phyloP scores from a whole-genome alignment of 1,284 basidiomycete species.

The Tremellales sp. region DNA sequence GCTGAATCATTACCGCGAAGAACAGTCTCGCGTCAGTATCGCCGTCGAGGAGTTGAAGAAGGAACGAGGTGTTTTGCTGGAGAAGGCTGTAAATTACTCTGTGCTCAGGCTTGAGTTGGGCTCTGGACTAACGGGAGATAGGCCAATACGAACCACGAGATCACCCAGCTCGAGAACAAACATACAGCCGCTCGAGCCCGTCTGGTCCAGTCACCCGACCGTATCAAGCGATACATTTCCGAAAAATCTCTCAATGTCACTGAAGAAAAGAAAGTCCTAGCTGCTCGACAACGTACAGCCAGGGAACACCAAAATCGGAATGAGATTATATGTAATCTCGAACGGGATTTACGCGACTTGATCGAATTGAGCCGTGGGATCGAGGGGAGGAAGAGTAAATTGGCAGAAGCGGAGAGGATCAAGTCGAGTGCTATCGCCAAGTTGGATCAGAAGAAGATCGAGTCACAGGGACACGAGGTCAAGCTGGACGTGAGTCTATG shows the following conservation, averaged over 20 bases:
- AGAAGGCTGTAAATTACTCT: not conserved
- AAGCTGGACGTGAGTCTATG: slow-evolving; percentile 58
- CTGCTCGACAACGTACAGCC: slow-evolving; percentile 63
- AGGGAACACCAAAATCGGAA: slow-evolving; percentile 72
- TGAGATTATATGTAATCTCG: slow-evolving; percentile 63
- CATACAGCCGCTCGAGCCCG: slow-evolving; percentile 62
- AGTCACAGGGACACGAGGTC: slow-evolving; percentile 62
- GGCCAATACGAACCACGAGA: slow-evolving; percentile 24
- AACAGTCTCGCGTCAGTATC: slow-evolving; percentile 55
- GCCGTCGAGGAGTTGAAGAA: slow-evolving; percentile 60
- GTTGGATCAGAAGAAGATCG: slow-evolving; percentile 65
- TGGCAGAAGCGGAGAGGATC: slow-evolving; percentile 62
- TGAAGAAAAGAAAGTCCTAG: slow-evolving; percentile 58
- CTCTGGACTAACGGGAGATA: too few species aligned
- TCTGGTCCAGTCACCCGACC: slow-evolving; percentile 81
- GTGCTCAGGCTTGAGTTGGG: not conserved
- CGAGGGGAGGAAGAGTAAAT: slow-evolving; percentile 61
- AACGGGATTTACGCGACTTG: slow-evolving; percentile 54
- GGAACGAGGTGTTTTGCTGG: not conserved
- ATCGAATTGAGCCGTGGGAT: slow-evolving; percentile 51
- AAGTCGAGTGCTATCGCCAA: slow-evolving; percentile 62
- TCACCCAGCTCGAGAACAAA: slow-evolving; percentile 19
- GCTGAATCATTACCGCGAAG: slow-evolving; percentile 60
- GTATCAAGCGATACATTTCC: slow-evolving; percentile 71
- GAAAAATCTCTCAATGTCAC: slow-evolving; percentile 62